Conservation (phyloP, 768 basidiomycete species). For the Cubamyces lactineus region DNA sequence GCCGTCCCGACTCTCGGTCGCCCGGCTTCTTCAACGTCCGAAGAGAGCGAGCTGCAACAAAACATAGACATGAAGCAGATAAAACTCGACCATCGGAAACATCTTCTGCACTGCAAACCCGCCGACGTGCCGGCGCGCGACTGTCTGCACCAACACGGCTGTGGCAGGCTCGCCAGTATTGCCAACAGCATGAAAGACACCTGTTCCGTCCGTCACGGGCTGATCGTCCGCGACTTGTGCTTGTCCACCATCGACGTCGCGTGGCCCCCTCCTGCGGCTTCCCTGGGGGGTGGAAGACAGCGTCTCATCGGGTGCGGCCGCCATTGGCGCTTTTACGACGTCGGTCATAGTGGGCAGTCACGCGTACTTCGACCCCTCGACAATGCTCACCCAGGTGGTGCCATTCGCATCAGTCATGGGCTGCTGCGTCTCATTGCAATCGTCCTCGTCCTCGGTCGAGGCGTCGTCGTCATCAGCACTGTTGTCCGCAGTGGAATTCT, state of each 20-base stretch:
- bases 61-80: conserved; percentile 34
- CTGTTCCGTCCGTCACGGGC: conserved; percentile 14
- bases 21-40: conserved; percentile 14
- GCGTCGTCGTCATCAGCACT: conserved; percentile 48
- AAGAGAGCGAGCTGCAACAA: conserved; percentile 30
- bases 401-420: not conserved
- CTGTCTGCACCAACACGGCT: conserved; percentile 10
- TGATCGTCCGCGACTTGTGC: not conserved
- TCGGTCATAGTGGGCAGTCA: conserved; percentile 23
- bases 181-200: not conserved
- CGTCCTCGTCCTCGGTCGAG: conserved; percentile 37
- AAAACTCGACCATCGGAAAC: conserved; percentile 29
- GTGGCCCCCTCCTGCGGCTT: not conserved
- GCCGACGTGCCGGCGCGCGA: conserved; percentile 28
- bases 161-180: not conserved
- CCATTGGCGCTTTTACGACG: conserved; percentile 4
- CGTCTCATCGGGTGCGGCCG: not conserved
- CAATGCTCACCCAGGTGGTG: conserved; percentile 20
- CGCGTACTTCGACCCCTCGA: conserved; percentile 13
- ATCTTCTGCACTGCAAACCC: conserved; percentile 28
- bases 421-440: conserved; percentile 30
- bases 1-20: not conserved
- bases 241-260: not conserved
- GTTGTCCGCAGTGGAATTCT: conserved; percentile 36
- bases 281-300: not conserved